Conservation (phyloP, 176 grass and related monocot species). For the Leersia perrieri region DNA sequence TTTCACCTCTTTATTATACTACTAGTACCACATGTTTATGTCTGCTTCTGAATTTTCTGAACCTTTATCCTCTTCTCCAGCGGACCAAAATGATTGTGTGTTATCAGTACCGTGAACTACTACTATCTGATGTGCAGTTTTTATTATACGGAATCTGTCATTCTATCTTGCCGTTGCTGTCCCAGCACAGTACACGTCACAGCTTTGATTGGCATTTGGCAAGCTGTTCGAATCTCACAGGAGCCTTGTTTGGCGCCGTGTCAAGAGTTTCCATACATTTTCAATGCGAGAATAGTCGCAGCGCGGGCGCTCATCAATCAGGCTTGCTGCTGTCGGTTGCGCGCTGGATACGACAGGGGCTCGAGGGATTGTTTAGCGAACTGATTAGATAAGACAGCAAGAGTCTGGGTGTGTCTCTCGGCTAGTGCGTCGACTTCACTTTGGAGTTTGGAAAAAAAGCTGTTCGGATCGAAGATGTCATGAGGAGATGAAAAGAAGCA, state of each 20-base stretch:
- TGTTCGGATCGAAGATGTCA: background rate
- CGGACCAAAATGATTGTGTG: background rate
- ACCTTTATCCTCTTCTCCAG: background rate
- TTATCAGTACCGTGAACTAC: background rate
- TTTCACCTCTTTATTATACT: background rate
- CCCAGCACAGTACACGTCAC: background rate
- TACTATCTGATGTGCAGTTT: background rate
- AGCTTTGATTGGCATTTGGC: background rate
- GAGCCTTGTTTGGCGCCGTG: background rate
- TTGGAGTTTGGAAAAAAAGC: background rate
- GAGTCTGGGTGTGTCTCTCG: background rate
- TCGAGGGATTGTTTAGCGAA: background rate
- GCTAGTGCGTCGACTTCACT: background rate
- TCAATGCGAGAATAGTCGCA: background rate
- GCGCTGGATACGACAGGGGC: background rate
- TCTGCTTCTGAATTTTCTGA: background rate
- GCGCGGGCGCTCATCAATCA: background rate
- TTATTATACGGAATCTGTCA: background rate
- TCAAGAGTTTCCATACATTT: background rate
- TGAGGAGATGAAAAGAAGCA: background rate
- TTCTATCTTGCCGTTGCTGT: background rate
- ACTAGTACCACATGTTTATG: too few relatives aligned
- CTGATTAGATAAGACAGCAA: background rate
- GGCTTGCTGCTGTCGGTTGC: background rate
- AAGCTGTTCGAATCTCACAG: background rate